Percentiles rank a stretch among this genome's conserved stretches.
phyloP scores from a whole-genome alignment of 768 basidiomycete species.

The Clavaria fumosa region DNA sequence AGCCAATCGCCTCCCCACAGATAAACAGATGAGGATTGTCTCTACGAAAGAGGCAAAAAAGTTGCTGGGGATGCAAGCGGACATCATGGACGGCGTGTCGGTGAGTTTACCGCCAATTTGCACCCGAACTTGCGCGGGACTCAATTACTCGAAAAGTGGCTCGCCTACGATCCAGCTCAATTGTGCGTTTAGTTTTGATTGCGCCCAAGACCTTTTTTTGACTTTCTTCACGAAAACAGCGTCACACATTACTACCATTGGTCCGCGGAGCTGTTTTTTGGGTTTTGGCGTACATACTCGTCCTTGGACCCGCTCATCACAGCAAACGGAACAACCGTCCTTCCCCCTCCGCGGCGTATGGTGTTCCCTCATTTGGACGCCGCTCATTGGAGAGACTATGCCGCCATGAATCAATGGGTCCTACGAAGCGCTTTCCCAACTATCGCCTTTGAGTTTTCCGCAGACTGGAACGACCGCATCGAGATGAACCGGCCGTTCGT shows the following conservation, averaged over 20 bases:
- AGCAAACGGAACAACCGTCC: constrained; percentile 45
- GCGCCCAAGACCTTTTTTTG: constrained; percentile 5
- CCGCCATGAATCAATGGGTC: constrained; percentile 82
- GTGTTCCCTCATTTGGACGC: constrained; percentile 63
- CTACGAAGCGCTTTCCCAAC: constrained; percentile 71
- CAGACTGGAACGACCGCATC: constrained; percentile 74
- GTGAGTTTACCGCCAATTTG: constrained; percentile 21
- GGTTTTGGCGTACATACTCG: constrained; percentile 84
- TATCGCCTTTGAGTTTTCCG: constrained; percentile 59
- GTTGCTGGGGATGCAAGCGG: constrained; percentile 61
- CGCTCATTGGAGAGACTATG: constrained; percentile 81
- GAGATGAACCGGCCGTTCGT: constrained; percentile 56
- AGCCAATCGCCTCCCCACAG: constrained; percentile 50
- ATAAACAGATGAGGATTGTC: constrained; percentile 68
- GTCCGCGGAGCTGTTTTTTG: constrained; percentile 83
- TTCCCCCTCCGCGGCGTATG: constrained; percentile 61
- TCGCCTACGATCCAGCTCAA: constrained; percentile 76
- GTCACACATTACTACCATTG: constrained; percentile 91
- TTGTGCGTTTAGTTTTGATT: constrained; percentile 38
- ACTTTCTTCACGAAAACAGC: constrained; percentile 21
- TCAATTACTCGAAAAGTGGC: constrained; percentile 32
- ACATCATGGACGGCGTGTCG: constrained; percentile 62
- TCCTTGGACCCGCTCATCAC: constrained; percentile 61
- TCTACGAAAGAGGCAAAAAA: constrained; percentile 45
- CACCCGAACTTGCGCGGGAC: not conserved